Evolutionary conservation across 2,329 filamentous ascomycete species (phyloP).

Genomic region (Fusarium gaditjirri): DNA sequence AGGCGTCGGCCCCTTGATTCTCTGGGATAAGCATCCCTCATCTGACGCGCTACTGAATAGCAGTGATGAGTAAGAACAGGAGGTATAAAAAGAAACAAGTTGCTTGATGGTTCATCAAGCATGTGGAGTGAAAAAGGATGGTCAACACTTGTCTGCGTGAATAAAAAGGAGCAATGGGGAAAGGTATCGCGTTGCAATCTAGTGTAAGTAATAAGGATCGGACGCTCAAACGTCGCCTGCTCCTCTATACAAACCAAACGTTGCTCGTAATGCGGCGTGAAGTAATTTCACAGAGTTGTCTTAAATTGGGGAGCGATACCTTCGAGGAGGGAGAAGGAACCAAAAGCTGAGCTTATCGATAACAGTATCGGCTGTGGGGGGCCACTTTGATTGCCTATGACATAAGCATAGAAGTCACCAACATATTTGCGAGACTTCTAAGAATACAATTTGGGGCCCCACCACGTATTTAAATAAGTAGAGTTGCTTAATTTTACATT

Average conservation of each 20-base stretch:
- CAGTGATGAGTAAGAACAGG: not conserved
- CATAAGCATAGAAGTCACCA: slow-evolving; percentile 8
- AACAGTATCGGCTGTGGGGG: not conserved
- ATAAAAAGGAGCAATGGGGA: slow-evolving; percentile 8
- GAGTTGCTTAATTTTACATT: slow-evolving; percentile 29
- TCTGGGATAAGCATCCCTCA: slow-evolving; percentile 24
- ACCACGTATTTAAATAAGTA: slow-evolving; percentile 5
- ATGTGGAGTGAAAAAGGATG: slow-evolving; percentile 3
- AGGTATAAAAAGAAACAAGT: slow-evolving; percentile 6
- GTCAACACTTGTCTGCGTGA: slow-evolving; percentile 44
- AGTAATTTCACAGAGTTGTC: not conserved
- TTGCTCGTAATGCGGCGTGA: slow-evolving; percentile 1
- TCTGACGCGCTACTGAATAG: slow-evolving; percentile 1
- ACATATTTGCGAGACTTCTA: not conserved
- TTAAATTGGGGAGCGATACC: not conserved
- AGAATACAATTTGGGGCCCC: not conserved
- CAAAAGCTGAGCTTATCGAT: slow-evolving; percentile 21
- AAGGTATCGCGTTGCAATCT: slow-evolving; percentile 6
- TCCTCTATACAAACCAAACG: not conserved
- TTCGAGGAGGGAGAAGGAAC: slow-evolving; percentile 3
- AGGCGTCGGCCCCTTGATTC: slow-evolving; percentile 2
- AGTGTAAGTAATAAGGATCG: not conserved
- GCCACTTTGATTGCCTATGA: slow-evolving; percentile 10
- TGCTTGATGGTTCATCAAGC: slow-evolving; percentile 25
- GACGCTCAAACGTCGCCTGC: not conserved